phyloP scores from a whole-genome alignment of 2,329 filamentous ascomycete species.

The Pseudogymnoascus sp. region DNA sequence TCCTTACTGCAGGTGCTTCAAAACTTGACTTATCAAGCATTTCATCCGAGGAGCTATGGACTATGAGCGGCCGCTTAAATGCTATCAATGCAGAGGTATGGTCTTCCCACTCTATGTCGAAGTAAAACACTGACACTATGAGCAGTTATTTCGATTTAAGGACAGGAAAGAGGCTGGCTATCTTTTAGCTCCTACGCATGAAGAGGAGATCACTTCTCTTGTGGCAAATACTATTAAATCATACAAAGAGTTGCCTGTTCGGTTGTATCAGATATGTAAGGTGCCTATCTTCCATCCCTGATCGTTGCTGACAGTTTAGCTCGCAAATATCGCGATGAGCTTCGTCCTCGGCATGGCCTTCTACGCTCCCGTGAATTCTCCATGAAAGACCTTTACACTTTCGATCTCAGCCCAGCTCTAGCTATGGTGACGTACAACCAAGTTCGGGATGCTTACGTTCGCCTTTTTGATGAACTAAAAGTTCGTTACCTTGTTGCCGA shows the following conservation, averaged over 20 bases:
- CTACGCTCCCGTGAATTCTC: slow-evolving; percentile 84
- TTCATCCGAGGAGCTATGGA: slow-evolving; percentile 79
- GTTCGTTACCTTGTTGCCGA: slow-evolving; percentile 79
- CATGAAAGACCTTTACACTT: slow-evolving; percentile 99
- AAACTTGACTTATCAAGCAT: slow-evolving; percentile 78
- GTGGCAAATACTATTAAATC: slow-evolving; percentile 69
- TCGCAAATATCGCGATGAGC: slow-evolving; percentile 91
- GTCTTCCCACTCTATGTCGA: slow-evolving; percentile 12
- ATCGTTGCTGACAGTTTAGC: slow-evolving; percentile 40
- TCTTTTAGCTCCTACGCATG: slow-evolving; percentile 85
- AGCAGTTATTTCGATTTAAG: slow-evolving; percentile 68
- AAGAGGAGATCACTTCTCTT: slow-evolving; percentile 87
- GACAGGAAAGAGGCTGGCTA: slow-evolving; percentile 72
- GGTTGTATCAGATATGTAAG: slow-evolving; percentile 83
- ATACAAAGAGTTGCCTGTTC: slow-evolving; percentile 78
- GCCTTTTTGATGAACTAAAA: slow-evolving; percentile 75
- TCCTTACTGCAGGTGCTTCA: slow-evolving; percentile 57
- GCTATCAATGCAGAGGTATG: slow-evolving; percentile 65
- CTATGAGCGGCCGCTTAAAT: slow-evolving; percentile 72
- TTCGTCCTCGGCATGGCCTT: slow-evolving; percentile 79
- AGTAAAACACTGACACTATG: slow-evolving; percentile 14
- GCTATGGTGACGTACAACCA: slow-evolving; percentile 75
- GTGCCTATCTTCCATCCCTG: slow-evolving; percentile 4
- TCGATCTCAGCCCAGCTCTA: slow-evolving; percentile 62
- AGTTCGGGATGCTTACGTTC: slow-evolving; percentile 67